phyloP scores from a whole-genome alignment of 108 stramenopile genomes.

The Thalassiosira profunda region DNA sequence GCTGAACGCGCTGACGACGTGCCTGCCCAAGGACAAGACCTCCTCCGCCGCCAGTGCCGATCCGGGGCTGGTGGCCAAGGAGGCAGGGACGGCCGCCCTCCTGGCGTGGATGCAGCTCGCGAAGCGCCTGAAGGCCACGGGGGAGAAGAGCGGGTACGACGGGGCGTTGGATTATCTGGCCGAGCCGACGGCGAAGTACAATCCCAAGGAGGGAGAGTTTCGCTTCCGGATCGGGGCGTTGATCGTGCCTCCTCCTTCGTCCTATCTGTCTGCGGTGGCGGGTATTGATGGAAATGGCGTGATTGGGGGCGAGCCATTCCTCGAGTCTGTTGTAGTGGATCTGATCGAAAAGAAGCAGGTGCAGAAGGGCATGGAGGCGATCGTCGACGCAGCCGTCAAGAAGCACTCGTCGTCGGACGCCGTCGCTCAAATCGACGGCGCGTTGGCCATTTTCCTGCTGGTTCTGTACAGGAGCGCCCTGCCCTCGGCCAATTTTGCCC shows the following conservation, averaged over 20 bases:
- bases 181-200: constrained; percentile 53
- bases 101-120: constrained; percentile 64
- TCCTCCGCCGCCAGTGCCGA: constrained; percentile 18
- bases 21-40: constrained; percentile 60
- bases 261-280: no score
- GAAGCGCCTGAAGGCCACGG: constrained; percentile 14
- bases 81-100: constrained; percentile 53
- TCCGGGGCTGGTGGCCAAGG: constrained; percentile 20
- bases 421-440: constrained; percentile 74
- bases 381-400: constrained; percentile 67
- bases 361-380: constrained; percentile 50
- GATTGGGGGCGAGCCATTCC: constrained; percentile 24
- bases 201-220: constrained; percentile 61
- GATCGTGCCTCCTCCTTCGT: constrained; percentile 14
- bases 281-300: no score
- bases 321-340: constrained; percentile 32
- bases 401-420: constrained; percentile 60
- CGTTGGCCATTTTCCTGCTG: constrained; percentile 61
- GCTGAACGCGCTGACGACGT: constrained; percentile 14
- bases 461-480: constrained; percentile 49
- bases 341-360: constrained; percentile 47
- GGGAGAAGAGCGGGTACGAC: constrained; percentile 45
- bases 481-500: constrained; percentile 20
- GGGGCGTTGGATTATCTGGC: constrained; percentile 54
- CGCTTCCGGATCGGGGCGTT: constrained; percentile 54